Base-by-base conservation (phyloP, 768 basidiomycete genomes). In the Lentinula sp. region DNA sequence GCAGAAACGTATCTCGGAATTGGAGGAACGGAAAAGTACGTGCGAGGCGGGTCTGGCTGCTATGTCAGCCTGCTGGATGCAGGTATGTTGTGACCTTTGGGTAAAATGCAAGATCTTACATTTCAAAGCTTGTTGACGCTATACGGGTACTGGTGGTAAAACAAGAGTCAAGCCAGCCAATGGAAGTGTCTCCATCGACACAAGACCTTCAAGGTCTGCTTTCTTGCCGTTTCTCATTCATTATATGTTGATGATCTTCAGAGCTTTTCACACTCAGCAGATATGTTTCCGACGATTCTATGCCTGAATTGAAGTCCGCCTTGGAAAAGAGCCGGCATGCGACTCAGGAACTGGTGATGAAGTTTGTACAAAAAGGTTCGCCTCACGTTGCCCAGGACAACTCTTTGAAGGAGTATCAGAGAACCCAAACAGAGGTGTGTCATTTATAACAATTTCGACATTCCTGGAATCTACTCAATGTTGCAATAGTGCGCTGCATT, bases 31-130 rank as follows among this genome's bases (percentile, higher is more conserved):
- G 64, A 87, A 86, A 70, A 78, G 73, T 56, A 82, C 81, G 18
- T 87, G 85, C 66, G 87, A 92, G 70, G 85, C 85, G 2, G 85
- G 88, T 62, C 69, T 93, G 61, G 82, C 85, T 57, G 87, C 86
- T 35, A 85, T 93, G 66, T 83, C 87, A 39, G 85, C 88, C 5
- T 91, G 88, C 69, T 94, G 92, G 91, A 78, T 81, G 57, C 87
- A 90, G 79, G 89, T 93, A 72, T 58, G 49, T 66, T 16, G 37
- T 28, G 6, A 23, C 46, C 35, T 57, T 43, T 49, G 41, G 18
- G 36, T 57, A 58, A 51, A 6, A 61, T 32, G 32, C 37, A 52
- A 55, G 57, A 56, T 61, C 46, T 53, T n/a, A 59, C 1, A 8
- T 35, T 62, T 57, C 48, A 28, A 39, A 92, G 89, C 74, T 91